Conservation (phyloP, 2,329 filamentous ascomycete species). For the Penicillium crustosum region DNA sequence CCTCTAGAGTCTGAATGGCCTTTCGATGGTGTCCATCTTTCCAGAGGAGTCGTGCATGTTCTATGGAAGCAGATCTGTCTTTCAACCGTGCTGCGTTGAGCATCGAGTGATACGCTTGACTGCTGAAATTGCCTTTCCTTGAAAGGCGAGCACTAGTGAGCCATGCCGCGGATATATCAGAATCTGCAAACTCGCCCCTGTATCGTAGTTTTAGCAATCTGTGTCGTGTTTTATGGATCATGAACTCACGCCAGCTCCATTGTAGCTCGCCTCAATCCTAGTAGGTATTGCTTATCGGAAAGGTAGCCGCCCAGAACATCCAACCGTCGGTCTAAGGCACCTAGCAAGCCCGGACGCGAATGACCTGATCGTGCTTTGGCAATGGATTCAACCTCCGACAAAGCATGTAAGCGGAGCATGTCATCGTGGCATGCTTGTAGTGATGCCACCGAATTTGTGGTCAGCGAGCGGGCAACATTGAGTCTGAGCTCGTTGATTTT, state of each 20-base stretch:
- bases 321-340: conserved; percentile 71
- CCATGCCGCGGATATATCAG: conserved; percentile 82
- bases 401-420: conserved; percentile 81
- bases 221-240: not conserved
- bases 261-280: conserved; percentile 79
- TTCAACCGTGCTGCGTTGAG: conserved; percentile 82
- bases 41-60: conserved; percentile 91
- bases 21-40: conserved; percentile 90
- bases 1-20: conserved; percentile 86
- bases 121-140: conserved; percentile 77
- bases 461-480: conserved; percentile 71
- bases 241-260: conserved; percentile 67
- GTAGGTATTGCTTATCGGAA: conserved; percentile 87
- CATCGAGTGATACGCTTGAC: conserved; percentile 91
- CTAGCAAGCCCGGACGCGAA: conserved; percentile 41
- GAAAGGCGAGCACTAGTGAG: conserved; percentile 80
- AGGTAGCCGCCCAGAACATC: conserved; percentile 85
- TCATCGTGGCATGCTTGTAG: conserved; percentile 79
- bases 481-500: conserved; percentile 66
- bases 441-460: conserved; percentile 73
- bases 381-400: conserved; percentile 84
- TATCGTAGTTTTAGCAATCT: conserved; percentile 28
- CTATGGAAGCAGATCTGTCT: conserved; percentile 85
- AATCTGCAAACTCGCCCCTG: conserved; percentile 59
- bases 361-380: conserved; percentile 47